Percentiles rank a stretch among this genome's conserved stretches.
Evolutionary conservation across 805 yeast genomes (phyloP).

Genomic region (Suhomyces faveliae): DNA sequence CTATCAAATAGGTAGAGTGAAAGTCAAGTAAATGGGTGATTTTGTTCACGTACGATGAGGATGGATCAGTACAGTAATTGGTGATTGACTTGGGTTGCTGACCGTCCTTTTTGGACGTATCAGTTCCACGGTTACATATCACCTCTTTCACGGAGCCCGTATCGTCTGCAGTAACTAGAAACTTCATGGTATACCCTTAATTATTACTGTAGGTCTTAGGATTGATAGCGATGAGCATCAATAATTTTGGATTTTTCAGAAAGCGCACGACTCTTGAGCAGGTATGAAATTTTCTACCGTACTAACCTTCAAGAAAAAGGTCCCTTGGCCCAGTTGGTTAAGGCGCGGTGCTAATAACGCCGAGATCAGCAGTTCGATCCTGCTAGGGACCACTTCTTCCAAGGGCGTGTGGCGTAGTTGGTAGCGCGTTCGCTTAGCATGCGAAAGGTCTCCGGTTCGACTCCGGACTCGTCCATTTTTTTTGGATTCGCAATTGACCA

Average conservation of each 20-base stretch:
- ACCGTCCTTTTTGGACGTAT: slow-evolving; percentile 71
- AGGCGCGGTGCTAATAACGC: slow-evolving; percentile 55
- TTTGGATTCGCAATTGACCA: slow-evolving; percentile 10
- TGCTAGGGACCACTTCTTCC: slow-evolving; percentile 66
- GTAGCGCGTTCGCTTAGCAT: slow-evolving; percentile 51
- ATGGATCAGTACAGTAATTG: slow-evolving; percentile 32
- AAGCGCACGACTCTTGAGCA: neutral
- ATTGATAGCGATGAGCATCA: neutral
- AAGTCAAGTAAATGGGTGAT: slow-evolving; percentile 33
- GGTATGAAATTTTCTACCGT: too few relatives aligned
- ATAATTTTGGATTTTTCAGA: neutral
- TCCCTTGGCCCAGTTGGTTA: slow-evolving; percentile 57
- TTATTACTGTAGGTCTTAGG: too few relatives aligned
- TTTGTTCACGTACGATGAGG: slow-evolving; percentile 19
- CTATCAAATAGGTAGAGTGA: slow-evolving; percentile 36
- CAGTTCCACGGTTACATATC: slow-evolving; percentile 64
- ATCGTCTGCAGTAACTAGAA: slow-evolving; percentile 64
- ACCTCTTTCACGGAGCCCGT: slow-evolving; percentile 66
- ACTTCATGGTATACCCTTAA: too few relatives aligned
- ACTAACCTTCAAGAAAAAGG: too few relatives aligned
- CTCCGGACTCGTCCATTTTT: slow-evolving; percentile 41
- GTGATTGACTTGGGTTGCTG: slow-evolving; percentile 59
- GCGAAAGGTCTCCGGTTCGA: slow-evolving; percentile 50
- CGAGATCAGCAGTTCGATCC: slow-evolving; percentile 83
- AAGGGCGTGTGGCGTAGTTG: slow-evolving; percentile 49